Evolutionary conservation across 1,284 basidiomycete genomes (phyloP), one percentile per base, ranked within the genome.

Genomic region (Rhodotorula sp.): DNA sequence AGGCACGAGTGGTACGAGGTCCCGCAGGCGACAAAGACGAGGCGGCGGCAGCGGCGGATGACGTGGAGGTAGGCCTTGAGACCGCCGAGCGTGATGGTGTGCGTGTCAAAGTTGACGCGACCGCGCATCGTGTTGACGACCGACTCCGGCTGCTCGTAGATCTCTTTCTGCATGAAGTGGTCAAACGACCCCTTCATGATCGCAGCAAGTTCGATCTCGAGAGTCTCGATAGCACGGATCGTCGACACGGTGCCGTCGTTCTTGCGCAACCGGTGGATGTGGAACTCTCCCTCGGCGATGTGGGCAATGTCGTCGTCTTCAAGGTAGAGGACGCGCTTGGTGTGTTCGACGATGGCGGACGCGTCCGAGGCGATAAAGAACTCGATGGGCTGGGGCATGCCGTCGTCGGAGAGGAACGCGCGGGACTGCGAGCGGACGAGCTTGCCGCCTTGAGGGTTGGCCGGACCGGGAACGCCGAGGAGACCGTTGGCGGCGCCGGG

Each of bases 51-150:
- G 74, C 95, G 88, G 73, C 96, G 88, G 79, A 99, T 98, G 80
- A 96, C 95, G 65, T 89, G 91, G 70, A 99, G 86, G 83, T 98
- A 99, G 24, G 90, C 90, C 74, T 94, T 91, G 67, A 99, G 86
- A 66, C 96, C 96, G 81, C 96, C 96, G 59, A 99, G 89, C 30
- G 90, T 97, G 80, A 99, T 91, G 73, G 86, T 86, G 81, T 91
- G 87, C 66, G 86, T 88, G 81, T 99, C 96, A 80, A 99, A 99
- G 87, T 97, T 99, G 85, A 99, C 92, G 78, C 96, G 92, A 74
- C 96, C 96, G 87, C 96, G 92, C 96, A 99, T 99, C 62, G 96
- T 99, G 87, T 99, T 99, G 82, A 99, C 93, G 76, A 99, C 96
- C 58, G 94, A 97, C 80, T 99, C 96, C 70, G 95, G 96, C 83